Evolutionary conservation across 495 filamentous ascomycete genomes (phyloP), one percentile per base, ranked within the genome.

Genomic region (Evernia prunastri): DNA sequence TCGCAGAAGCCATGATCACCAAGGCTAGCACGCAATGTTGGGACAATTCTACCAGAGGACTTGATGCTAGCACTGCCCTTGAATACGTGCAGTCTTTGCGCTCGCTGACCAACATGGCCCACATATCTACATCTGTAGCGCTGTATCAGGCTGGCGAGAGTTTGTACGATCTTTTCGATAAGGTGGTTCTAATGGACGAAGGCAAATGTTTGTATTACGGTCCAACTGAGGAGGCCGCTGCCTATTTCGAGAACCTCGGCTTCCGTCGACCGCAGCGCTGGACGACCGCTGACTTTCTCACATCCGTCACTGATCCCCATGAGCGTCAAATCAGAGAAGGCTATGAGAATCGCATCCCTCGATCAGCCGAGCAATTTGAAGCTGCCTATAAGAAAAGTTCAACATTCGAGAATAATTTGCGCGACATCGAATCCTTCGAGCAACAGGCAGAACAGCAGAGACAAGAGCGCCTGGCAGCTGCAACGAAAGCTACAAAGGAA

Each of bases 91-190:
- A 84, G 59, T 83, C 81, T 43, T 69, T 90, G 57, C 76, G 87
- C 56, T 80, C 81, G 31, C 70, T 87, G 35, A 87, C 87, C 11
- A 83, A 86, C 64, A 86, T 87, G 72, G 78, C 81, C 2, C 72
- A 82, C 53, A 81, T 84, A 8, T 84, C 85, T 0, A 86, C 85
- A 0, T 68, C 79, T 8, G 85, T 89, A 40, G 85, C 86, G 13
- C 76, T 91, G 5, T 91, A 91, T 66, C 88, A 91, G 72, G 87
- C 87, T 1, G 86, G 86, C 1, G 85, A 90, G 62, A 83, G 79
- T 56, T 72, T 91, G 7, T 90, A 85, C 67, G 80, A 88, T 36
- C 76, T 86, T 3, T 89, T 89, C 63, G 86, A 90, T 67, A 89
- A 90, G 65, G 85, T 89, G 0, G 71, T 89, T 18, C 73, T 90